These are phyloP conservation scores for Leptographium lundbergii DNA, from an alignment of 2,329 filamentous ascomycete genomes.

Conservation along the genomic window DNA sequence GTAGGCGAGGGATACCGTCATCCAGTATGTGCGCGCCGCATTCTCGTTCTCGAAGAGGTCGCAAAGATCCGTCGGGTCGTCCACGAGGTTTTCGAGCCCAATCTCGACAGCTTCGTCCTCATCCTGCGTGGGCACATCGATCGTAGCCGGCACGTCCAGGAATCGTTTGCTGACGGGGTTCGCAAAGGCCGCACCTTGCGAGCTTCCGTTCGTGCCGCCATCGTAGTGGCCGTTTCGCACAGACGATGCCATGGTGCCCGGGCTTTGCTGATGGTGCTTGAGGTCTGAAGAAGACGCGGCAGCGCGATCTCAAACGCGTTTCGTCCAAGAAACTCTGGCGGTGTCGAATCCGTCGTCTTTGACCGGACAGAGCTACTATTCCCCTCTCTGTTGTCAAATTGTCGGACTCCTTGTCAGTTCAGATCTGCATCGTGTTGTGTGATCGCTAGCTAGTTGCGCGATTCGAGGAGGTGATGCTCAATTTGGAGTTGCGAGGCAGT, in stretches of 20 bases:
- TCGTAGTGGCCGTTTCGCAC: constrained; percentile 31
- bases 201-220: constrained; percentile 25
- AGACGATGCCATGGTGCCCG: constrained; percentile 23
- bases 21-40: constrained; percentile 87
- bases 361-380: not conserved
- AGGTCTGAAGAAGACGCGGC: not conserved
- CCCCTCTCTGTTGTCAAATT: not conserved
- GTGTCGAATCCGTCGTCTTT: not conserved
- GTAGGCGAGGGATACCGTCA: constrained; percentile 93
- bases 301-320: not conserved
- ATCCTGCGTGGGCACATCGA: constrained; percentile 55
- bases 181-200: constrained; percentile 12
- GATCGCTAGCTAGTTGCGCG: not conserved
- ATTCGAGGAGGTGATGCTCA: not conserved
- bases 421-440: not conserved
- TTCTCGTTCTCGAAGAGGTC: constrained; percentile 90
- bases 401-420: not conserved
- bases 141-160: constrained; percentile 50
- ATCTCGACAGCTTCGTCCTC: constrained; percentile 78
- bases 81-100: constrained; percentile 77
- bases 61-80: constrained; percentile 91
- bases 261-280: not conserved
- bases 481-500: not conserved
- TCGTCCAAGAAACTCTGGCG: not conserved
- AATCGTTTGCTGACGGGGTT: constrained; percentile 42